These are phyloP conservation scores for Balakata baccata DNA, from an alignment of 345 rosid genomes.

Conservation along the genomic window DNA sequence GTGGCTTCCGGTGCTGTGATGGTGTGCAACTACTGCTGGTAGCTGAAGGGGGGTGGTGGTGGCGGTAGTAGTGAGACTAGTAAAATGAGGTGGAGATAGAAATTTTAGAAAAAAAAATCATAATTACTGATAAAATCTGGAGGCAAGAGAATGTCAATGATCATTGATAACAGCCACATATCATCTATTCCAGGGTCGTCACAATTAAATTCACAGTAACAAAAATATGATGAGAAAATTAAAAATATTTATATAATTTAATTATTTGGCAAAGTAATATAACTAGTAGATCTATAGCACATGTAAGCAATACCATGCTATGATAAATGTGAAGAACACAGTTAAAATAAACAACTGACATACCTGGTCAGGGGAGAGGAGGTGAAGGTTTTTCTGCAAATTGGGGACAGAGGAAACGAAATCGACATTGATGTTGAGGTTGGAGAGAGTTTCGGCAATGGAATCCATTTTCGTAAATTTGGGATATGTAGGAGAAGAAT, in stretches of 20 bases:
- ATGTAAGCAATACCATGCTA: not conserved
- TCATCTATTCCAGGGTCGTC: not conserved
- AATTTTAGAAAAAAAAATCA: too few species aligned
- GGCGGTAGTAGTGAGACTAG: too few species aligned
- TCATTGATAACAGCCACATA: not conserved
- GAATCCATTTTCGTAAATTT: conserved; percentile 8
- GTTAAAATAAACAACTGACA: not conserved
- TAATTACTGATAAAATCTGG: not conserved
- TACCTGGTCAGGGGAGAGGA: conserved; percentile 63
- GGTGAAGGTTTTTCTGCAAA: conserved; percentile 53
- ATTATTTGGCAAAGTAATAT: too few species aligned
- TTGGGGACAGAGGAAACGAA: conserved; percentile 52
- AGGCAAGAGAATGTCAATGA: not conserved
- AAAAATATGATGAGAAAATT: not conserved
- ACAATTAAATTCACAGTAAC: not conserved
- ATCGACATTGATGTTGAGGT: conserved; percentile 33
- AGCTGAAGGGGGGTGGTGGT: too few species aligned
- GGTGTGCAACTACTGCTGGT: too few species aligned
- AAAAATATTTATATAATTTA: not conserved
- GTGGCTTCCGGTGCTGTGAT: too few species aligned
- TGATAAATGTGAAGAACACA: not conserved
- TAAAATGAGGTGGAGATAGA: too few species aligned
- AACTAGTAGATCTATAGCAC: not conserved
- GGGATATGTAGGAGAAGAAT: not conserved
- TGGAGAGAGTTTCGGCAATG: conserved; percentile 28